These are phyloP conservation scores for Daldinia loculata DNA, from an alignment of 495 filamentous ascomycete species.

Conservation along the genomic window DNA sequence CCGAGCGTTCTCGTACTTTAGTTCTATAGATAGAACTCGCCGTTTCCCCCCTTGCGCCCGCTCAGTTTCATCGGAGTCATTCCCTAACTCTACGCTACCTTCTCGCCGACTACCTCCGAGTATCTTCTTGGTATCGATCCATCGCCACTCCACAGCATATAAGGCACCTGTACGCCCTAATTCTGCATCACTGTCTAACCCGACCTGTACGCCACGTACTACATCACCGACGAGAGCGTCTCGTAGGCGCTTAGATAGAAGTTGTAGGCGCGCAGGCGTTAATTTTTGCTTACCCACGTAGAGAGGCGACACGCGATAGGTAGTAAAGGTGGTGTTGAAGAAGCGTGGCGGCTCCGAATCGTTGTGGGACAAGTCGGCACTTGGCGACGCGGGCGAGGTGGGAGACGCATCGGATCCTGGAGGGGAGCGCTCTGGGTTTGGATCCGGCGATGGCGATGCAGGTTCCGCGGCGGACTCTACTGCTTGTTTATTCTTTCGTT, in stretches of 20 bases:
- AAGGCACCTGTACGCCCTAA: conserved; percentile 52
- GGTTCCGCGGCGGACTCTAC: not conserved
- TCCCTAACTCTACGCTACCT: conserved; percentile 23
- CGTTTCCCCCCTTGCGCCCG: conserved; percentile 12
- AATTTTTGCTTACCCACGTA: conserved; percentile 48
- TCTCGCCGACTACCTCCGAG: conserved; percentile 11
- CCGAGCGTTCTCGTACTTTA: conserved; percentile 53
- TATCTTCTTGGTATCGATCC: conserved; percentile 15
- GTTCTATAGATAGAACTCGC: conserved; percentile 43
- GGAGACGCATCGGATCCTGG: conserved; percentile 13
- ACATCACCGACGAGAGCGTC: conserved; percentile 59
- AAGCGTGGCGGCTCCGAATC: conserved; percentile 45
- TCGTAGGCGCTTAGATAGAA: conserved; percentile 51
- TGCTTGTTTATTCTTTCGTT: conserved; percentile 16
- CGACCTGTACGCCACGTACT: conserved; percentile 58
- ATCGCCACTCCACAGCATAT: conserved; percentile 49
- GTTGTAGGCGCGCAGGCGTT: conserved; percentile 39
- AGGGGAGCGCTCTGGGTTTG: conserved; percentile 8
- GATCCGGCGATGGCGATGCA: conserved; percentile 13
- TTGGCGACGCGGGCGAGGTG: conserved; percentile 7
- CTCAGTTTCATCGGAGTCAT: not conserved
- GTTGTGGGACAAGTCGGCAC: conserved; percentile 10
- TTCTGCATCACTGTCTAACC: conserved; percentile 39
- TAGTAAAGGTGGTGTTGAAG: conserved; percentile 60
- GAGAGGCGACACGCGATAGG: conserved; percentile 56